Evolutionary conservation across 208 protist genomes (phyloP), one percentile per base, ranked within the genome.

Genomic region (Wallacemonas sp.): DNA sequence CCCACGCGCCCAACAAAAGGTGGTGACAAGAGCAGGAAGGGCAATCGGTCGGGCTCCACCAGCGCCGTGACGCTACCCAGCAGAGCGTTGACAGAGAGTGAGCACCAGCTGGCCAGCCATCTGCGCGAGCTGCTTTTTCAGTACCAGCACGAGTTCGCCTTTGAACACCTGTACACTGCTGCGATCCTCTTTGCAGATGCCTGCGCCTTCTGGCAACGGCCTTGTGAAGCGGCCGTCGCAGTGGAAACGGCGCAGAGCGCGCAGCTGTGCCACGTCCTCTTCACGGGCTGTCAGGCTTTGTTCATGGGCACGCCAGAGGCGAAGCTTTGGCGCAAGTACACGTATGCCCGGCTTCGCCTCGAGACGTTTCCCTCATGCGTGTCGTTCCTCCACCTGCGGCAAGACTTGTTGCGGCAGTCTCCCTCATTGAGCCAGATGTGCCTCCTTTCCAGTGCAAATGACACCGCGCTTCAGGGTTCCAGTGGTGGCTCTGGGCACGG

Each of bases 181-280:
- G 24, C 51, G 6, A 31, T 58, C 12, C 8, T 33, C 51, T 38
- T 58, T n/a, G 51, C 70, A 24, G 42, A 79, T 53, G 46, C 83
- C 14, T 75, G 64, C 5, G 54, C 72, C 11, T 62, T 83, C 26
- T 71, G 77, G 30, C 55, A 77, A 2, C 56, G 67, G 4, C 59
- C 67, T 4, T 31, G 66, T 2, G 56, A 75, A 3, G 80, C 77
- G 0, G 80, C 63, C 17, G 49, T 53, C 15, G 69, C 70, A 4
- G 58, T 78, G 22, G 79, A 84, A 31, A 72, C 70, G 58, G 68
- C 79, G 30, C 70, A 80, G 44, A 54, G 74, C 11, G 68, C 79
- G 6, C 42, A 61, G 17, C 70, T 78, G 51, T 72, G 45, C 27
- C 42, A 34, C 22, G 65, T 77, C 39, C 47, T 84, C 39, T 24